These are phyloP conservation scores for Aspergillus biplanus DNA, from an alignment of 495 filamentous ascomycete genomes.

Conservation along the genomic window DNA sequence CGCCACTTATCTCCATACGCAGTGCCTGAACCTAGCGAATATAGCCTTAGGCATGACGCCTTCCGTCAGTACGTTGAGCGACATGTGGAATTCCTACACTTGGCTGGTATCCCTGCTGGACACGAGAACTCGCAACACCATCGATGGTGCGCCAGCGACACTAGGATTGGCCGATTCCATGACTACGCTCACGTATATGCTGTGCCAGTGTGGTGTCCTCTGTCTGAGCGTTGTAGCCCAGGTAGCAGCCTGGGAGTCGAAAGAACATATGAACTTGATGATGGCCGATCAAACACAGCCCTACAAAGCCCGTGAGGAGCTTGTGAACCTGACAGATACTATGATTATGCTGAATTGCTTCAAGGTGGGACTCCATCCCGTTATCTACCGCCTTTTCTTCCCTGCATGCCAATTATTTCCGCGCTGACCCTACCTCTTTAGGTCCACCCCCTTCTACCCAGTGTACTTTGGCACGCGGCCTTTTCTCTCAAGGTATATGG, in stretches of 20 bases:
- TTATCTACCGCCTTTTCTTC: not conserved
- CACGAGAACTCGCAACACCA: too few species aligned
- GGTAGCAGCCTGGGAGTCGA: not conserved
- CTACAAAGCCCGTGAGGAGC: not conserved
- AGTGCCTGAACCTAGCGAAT: not conserved
- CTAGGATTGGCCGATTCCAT: not conserved
- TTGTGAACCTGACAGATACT: not conserved
- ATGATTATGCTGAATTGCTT: not conserved
- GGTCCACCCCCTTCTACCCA: constrained; percentile 8
- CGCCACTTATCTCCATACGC: not conserved
- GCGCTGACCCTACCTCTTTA: not conserved
- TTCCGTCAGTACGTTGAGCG: not conserved
- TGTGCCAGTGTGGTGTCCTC: not conserved
- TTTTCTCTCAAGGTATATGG: not conserved
- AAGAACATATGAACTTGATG: not conserved
- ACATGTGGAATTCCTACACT: not conserved
- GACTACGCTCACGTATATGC: not conserved
- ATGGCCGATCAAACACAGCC: not conserved
- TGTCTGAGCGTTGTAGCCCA: not conserved
- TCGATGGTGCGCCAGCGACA: not conserved
- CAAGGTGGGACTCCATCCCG: not conserved
- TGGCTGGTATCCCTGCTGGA: not conserved
- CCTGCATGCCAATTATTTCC: not conserved
- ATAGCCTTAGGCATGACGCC: not conserved
- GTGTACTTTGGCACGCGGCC: not conserved